These are phyloP conservation scores for Pestalotiopsis sp. DNA, from an alignment of 2,329 filamentous ascomycete genomes.

Conservation along the genomic window DNA sequence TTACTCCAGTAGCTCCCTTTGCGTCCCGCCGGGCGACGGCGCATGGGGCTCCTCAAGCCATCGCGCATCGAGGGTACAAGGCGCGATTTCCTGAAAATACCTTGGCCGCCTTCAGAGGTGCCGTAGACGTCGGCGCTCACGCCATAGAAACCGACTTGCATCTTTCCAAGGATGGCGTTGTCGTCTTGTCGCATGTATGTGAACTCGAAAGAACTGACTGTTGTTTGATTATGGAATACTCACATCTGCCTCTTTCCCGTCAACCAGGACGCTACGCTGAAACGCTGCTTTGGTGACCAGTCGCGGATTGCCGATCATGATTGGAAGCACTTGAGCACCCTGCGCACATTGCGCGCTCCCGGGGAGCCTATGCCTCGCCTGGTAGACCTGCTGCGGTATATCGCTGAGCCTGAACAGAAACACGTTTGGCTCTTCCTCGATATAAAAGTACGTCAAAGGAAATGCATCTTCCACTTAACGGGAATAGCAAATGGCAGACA, in stretches of 20 bases:
- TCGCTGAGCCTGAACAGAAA: constrained; percentile 66
- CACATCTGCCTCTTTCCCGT: neutral
- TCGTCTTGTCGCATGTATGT: constrained; percentile 79
- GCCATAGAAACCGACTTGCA: constrained; percentile 90
- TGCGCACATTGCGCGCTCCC: constrained; percentile 70
- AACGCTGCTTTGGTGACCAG: constrained; percentile 79
- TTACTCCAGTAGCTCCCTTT: neutral
- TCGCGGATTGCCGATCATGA: constrained; percentile 74
- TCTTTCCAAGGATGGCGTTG: constrained; percentile 77
- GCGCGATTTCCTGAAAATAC: constrained; percentile 83
- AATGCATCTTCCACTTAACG: neutral
- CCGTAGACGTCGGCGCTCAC: constrained; percentile 73
- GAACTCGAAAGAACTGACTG: neutral
- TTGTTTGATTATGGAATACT: neutral
- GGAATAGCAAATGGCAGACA: neutral
- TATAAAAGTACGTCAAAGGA: constrained; percentile 67
- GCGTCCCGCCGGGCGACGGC: neutral
- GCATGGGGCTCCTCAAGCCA: constrained; percentile 63
- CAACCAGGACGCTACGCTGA: constrained; percentile 70
- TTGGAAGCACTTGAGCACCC: constrained; percentile 71
- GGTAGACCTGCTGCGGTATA: constrained; percentile 71
- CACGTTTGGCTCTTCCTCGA: constrained; percentile 83
- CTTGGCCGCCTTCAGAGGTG: constrained; percentile 76
- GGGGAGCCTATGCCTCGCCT: constrained; percentile 74
- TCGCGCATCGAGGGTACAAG: constrained; percentile 80